Percentiles rank a stretch among this genome's conserved stretches.
Evolutionary conservation across 306 rosid species (phyloP).

Genomic region (cucumber (Cucumis sativus)): Cucumber_9930_V3 NC_026657.2:30505001-30505500

Average conservation of each 20-base stretch:
- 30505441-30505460: constrained; percentile 25
- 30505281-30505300: constrained; percentile 32
- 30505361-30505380: constrained; percentile 28
- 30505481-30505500: constrained; percentile 22
- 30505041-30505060: constrained; percentile 24
- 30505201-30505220: constrained; percentile 24
- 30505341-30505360: constrained; percentile 45
- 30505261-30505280: constrained; percentile 16
- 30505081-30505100: constrained; percentile 33
- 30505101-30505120: constrained; percentile 27
- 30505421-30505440: constrained; percentile 26
- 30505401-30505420: constrained; percentile 30
- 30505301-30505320: constrained; percentile 48
- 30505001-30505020: constrained; percentile 22
- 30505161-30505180: constrained; percentile 18
- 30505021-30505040: constrained; percentile 17
- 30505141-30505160: constrained; percentile 25
- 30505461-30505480: constrained; percentile 22
- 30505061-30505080: constrained; percentile 21
- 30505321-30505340: constrained; percentile 66
- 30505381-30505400: constrained; percentile 25
- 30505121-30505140: constrained; percentile 25
- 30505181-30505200: constrained; percentile 25
- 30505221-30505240: constrained; percentile 15
- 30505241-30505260: constrained; percentile 10